phyloP scores from a whole-genome alignment of 2,329 filamentous ascomycete species.

The Pezicula radicicola region DNA sequence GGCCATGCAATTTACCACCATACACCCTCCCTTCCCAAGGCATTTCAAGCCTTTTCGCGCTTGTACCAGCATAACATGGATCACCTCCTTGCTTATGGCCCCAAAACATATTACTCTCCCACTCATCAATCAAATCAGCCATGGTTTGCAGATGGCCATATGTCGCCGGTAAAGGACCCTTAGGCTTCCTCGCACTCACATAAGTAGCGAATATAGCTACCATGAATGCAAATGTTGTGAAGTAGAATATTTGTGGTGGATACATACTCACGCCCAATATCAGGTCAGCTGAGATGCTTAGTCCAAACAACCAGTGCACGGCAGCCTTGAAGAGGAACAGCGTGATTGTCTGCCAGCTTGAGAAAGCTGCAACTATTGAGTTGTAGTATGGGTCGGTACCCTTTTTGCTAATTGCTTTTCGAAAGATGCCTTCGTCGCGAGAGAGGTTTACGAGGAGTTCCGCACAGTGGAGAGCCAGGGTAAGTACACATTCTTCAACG shows the following conservation, averaged over 20 bases:
- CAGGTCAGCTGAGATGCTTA: constrained; percentile 24
- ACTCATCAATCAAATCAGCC: constrained; percentile 29
- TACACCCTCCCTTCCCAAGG: background rate
- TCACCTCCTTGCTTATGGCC: constrained; percentile 19
- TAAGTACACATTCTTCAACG: constrained; percentile 9
- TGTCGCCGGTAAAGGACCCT: constrained; percentile 23
- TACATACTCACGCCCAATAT: constrained; percentile 28
- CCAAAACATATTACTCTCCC: constrained; percentile 24
- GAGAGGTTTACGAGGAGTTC: constrained; percentile 54
- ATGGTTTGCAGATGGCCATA: constrained; percentile 32
- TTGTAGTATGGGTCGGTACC: constrained; percentile 26
- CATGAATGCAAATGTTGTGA: constrained; percentile 19
- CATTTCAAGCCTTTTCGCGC: background rate
- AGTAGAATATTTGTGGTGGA: constrained; percentile 28
- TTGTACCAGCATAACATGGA: constrained; percentile 9
- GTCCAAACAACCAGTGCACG: no score
- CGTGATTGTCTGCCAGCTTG: constrained; percentile 22
- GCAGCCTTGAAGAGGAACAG: no score
- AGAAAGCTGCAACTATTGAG: constrained; percentile 24
- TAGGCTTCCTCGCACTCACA: constrained; percentile 13
- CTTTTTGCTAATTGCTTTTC: constrained; percentile 18
- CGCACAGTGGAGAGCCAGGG: constrained; percentile 38
- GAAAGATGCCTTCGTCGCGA: constrained; percentile 26
- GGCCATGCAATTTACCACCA: no score
- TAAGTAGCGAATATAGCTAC: constrained; percentile 25